Evolutionary conservation across 352 stramenopile species (phyloP), one percentile per base, ranked within the genome.

Genomic region (Phytophthora ramorum): DNA sequence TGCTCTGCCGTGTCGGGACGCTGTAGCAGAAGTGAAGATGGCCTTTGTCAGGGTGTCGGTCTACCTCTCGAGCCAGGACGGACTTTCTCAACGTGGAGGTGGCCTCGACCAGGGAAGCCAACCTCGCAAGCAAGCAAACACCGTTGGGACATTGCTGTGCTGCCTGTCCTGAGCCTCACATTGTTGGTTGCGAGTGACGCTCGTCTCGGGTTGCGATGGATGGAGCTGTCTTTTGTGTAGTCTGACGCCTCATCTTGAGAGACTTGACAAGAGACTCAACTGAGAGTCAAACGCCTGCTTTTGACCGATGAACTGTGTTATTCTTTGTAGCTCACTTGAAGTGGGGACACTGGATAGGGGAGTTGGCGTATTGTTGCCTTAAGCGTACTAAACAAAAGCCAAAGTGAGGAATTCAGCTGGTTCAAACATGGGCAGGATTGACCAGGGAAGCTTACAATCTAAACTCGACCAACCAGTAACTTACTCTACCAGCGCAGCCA

Each of bases 71-170:
- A 63, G 22, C 24, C 26, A 40, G 7, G 60, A 57, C 53, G 52
- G 43, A 61, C 54, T 75, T 75, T 71, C 66, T 75, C 60, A 41
- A 46, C 8, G 14, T 46, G 32, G 32, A 47, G 14, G 13, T 56
- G 38, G 20, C 20, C 19, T 40, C 40, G 37, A 48, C 24, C 49
- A 57, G 35, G 32, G 30, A 44, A 32, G 30, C 35, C 32, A 61
- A 22, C 51, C 10, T 16, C 14, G 26, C 12, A 43, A 9, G 7
- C 14, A 14, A 43, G 13, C 13, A n/a, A 43, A 17, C 7, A 17
- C 16, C 6, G 47, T 37, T 74, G 54, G 49, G 54, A 70, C 66
- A 74, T 59, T 54, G 63, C 28, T 48, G 17, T 49, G 43, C 19
- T 58, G 7, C 34, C 50, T 59, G 30, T 51, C 24, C 17, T 22